Evolutionary conservation across 768 basidiomycete genomes (phyloP).

Genomic region (Collybia sordida): DNA sequence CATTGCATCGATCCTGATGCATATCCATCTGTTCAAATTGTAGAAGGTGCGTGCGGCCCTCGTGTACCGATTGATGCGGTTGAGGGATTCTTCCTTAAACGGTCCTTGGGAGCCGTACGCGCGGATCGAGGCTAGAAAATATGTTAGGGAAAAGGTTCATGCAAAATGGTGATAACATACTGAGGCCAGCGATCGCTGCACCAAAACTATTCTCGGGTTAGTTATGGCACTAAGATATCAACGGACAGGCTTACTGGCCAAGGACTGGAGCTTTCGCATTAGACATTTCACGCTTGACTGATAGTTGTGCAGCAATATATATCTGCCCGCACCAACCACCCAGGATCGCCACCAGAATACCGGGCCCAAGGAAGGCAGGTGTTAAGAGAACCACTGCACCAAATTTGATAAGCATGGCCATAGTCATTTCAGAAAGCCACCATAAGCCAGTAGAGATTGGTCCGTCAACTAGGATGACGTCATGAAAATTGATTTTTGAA

Average conservation of each 20-base stretch:
- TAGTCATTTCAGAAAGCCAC: slow-evolving; percentile 25
- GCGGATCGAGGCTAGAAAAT: slow-evolving; percentile 48
- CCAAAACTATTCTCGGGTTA: slow-evolving; percentile 35
- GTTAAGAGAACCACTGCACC: slow-evolving; percentile 42
- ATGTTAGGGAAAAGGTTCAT: neutral
- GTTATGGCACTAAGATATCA: slow-evolving; percentile 2
- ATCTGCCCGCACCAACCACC: slow-evolving; percentile 44
- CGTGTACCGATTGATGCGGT: slow-evolving; percentile 54
- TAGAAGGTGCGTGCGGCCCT: slow-evolving; percentile 47
- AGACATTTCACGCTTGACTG: slow-evolving; percentile 48
- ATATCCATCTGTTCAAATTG: slow-evolving; percentile 48
- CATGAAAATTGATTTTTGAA: slow-evolving; percentile 5
- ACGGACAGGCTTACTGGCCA: slow-evolving; percentile 38
- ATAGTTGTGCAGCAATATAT: slow-evolving; percentile 46
- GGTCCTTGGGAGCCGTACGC: slow-evolving; percentile 60
- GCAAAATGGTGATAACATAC: slow-evolving; percentile 22
- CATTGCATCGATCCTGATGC: slow-evolving; percentile 55
- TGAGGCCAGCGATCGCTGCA: slow-evolving; percentile 57
- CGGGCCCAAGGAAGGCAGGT: slow-evolving; percentile 47
- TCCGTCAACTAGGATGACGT: slow-evolving; percentile 45
- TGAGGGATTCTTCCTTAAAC: slow-evolving; percentile 43
- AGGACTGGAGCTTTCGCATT: slow-evolving; percentile 35
- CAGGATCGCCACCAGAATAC: slow-evolving; percentile 36
- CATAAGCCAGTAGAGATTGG: slow-evolving; percentile 26
- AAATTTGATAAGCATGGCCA: slow-evolving; percentile 41